Base-by-base conservation (phyloP, 2,329 filamentous ascomycete genomes). In the Paracoccidioides brasiliensis region DNA sequence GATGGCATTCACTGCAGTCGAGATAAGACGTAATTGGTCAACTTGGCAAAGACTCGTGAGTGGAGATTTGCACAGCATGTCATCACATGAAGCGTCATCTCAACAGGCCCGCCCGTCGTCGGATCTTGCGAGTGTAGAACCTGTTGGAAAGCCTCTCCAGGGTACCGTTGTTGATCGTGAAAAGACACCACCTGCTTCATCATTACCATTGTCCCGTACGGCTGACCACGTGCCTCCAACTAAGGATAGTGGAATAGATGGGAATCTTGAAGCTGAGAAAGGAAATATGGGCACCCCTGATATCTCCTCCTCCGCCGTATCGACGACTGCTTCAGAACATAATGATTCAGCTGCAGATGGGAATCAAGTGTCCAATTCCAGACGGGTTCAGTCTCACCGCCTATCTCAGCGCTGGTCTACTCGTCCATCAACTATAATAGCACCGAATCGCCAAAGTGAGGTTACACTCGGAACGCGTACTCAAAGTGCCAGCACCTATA, bases 1-100 rank as follows among this genome's bases (percentile, higher is more conserved):
- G 28, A 88, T 97, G 82, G 76, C 78, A 52, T 96, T 94, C 69
- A 88, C 85, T 10, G 84, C 94, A 10, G 81, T 86, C 32, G 89
- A 95, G 70, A 83, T 97, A 30, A 78, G 86, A 52, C 74, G 74
- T 56, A 97, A 97, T 70, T 87, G 85, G 68, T 71, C 73, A 2
- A 76, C 84, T 5, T 97, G 94, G 79, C 69, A 70, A 40, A 61
- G 66, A 35, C 59, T 72, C 10, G 53, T 59, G 14, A 58, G 59
- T 14, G 49, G 46, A 35, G 57, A 59, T 8, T 37, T 55, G 22
- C 7, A 32, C 44, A 42, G 50, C 10, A 45, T 51, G 7, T 14
- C 30, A 37, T 15, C 38, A 33, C 45, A 54, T n/a, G 30, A 51
- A 51, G 30, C 8, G 22, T 43, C 12, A 42, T 32, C 35, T 28